phyloP scores from a whole-genome alignment of 1,284 basidiomycete species.

The Mycena citricolor region DNA sequence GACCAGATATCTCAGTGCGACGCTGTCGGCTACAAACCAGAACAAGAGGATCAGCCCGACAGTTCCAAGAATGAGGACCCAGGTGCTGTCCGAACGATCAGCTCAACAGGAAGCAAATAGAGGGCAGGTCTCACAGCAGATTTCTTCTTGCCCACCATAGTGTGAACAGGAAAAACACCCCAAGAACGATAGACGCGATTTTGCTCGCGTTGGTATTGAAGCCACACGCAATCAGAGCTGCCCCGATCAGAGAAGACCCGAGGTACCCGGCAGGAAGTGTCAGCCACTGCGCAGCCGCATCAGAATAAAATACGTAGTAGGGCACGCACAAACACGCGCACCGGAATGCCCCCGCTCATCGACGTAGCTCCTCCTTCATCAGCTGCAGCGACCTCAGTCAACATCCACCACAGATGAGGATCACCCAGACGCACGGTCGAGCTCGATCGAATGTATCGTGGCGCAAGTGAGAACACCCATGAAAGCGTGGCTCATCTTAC shows the following conservation, averaged over 20 bases:
- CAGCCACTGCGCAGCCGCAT: too few relatives aligned
- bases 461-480: slow-evolving; percentile 88
- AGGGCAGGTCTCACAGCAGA: slow-evolving; percentile 60
- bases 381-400: slow-evolving; percentile 45
- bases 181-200: slow-evolving; percentile 81
- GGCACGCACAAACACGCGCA: too few relatives aligned
- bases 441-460: slow-evolving; percentile 82
- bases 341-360: slow-evolving; percentile 92
- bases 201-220: slow-evolving; percentile 95
- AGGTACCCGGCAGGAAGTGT: slow-evolving; percentile 91
- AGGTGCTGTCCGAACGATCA: slow-evolving; percentile 50
- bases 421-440: slow-evolving; percentile 61
- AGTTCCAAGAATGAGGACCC: slow-evolving; percentile 76
- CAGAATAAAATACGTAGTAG: too few relatives aligned
- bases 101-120: background rate
- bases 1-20: slow-evolving; percentile 74
- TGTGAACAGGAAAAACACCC: slow-evolving; percentile 87
- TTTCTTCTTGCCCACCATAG: slow-evolving; percentile 88
- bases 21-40: slow-evolving; percentile 80
- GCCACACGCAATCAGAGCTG: slow-evolving; percentile 85
- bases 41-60: slow-evolving; percentile 72
- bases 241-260: slow-evolving; percentile 89
- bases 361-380: slow-evolving; percentile 92
- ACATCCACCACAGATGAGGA: too few relatives aligned
- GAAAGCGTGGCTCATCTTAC: slow-evolving; percentile 84